A percentile compares a stretch with the other conserved stretches of the same genome.
These are phyloP conservation scores for Hypoxylon sp. DNA, from an alignment of 2,329 filamentous ascomycete genomes.

Conservation along the genomic window DNA sequence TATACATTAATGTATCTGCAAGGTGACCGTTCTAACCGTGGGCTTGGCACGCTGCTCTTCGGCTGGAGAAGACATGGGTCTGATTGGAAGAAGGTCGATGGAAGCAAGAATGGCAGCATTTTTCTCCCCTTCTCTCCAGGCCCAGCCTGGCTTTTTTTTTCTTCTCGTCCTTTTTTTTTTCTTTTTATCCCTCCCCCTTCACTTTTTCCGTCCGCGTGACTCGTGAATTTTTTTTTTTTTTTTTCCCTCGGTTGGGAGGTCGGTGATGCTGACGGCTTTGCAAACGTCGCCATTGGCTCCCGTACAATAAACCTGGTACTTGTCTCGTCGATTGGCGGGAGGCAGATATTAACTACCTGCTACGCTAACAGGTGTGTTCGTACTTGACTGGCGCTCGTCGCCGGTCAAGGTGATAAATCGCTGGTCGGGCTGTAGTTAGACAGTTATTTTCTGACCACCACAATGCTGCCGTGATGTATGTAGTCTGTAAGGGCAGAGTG, in stretches of 20 bases:
- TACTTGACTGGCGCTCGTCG: slow-evolving; percentile 16
- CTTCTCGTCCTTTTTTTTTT: slow-evolving; percentile 8
- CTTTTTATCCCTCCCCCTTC: slow-evolving; percentile 12
- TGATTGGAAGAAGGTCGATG: slow-evolving; percentile 32
- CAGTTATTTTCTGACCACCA: slow-evolving; percentile 5
- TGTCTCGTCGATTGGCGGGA: slow-evolving; percentile 14
- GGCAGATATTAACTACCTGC: slow-evolving; percentile 11
- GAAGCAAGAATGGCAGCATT: slow-evolving; percentile 34
- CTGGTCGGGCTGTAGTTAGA: slow-evolving; percentile 4
- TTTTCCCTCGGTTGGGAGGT: slow-evolving; percentile 16
- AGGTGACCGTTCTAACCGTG: slow-evolving; percentile 21
- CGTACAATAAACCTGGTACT: slow-evolving; percentile 4
- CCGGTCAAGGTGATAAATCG: slow-evolving; percentile 1
- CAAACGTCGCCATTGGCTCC: slow-evolving; percentile 20
- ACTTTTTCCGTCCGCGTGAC: slow-evolving; percentile 32
- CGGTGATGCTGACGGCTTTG: slow-evolving; percentile 26
- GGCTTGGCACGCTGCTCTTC: slow-evolving; percentile 16
- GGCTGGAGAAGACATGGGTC: slow-evolving; percentile 13
- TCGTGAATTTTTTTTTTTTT: slow-evolving; percentile 15
- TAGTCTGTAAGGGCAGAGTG: slow-evolving; percentile 4
- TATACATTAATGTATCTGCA: slow-evolving; percentile 16
- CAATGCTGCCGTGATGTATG: neutral
- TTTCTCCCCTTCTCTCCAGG: slow-evolving; percentile 6
- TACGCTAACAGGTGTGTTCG: slow-evolving; percentile 17
- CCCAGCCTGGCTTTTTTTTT: slow-evolving; percentile 2